Base-by-base conservation (phyloP, 164 flowering plant genomes). In the Brasenia schreberi region DNA sequence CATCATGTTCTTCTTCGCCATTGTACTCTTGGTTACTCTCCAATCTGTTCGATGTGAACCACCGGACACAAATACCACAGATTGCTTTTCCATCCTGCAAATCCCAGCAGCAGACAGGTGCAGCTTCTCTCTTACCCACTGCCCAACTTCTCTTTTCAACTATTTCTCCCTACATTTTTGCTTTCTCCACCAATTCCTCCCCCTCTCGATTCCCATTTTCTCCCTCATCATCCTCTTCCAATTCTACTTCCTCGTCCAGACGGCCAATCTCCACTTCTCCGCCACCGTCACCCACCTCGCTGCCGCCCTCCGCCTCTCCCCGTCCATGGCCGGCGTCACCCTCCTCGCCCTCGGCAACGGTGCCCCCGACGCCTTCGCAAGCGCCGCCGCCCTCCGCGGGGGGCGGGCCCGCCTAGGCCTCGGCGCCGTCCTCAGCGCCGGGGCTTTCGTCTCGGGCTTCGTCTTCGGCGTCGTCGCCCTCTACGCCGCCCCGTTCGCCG, bases 321-420 rank as follows among this genome's bases (percentile, higher is more conserved):
- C 97, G 0, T 79, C 85, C 58, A 88, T 89, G 88, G 97, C 78
- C 0, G 99, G 96, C 0, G 95, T 94, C 42, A 94, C 97, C 1
- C 92, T 94, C n/a, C 74, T 94, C n/a, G 96, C 99, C 3, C 81
- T 94, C 9, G 99, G 99, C 10, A 92, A 95, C 67, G 99, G 99
- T 45, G 89, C 97, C 3, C 97, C 97, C 0, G 97, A 95, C 66
- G 91, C 92, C 19, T 92, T 92, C 63, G 81, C 97, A 0, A 87
- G 96, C 2, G 80, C 86, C 19, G 93, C 92, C 0, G 97, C 99
- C 0, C 83, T 91, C 11, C 81, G 92, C 7, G 73, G 78, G 0
- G 97, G 96, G 10, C 89, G 85, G 33, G 75, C 89, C 7, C 66
- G 97, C 16, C 92, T 97, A 16, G 99, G 97, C 18, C 80, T 95